Evolutionary conservation across 257 asterid genomes (phyloP), one percentile per base, ranked within the genome.

Genomic region (Solanum dulcamara): DNA sequence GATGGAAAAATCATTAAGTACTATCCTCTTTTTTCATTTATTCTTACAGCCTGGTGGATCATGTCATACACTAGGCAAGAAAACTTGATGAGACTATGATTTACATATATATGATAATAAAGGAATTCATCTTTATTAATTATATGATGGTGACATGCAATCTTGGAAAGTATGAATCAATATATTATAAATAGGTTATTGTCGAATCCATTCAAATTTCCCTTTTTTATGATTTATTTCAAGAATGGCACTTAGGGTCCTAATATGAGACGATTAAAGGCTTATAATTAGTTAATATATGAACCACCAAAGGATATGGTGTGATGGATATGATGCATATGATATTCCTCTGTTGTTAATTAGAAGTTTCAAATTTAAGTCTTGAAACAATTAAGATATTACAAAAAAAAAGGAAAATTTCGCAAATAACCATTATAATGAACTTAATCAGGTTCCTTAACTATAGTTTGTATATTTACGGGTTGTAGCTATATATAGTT

Each of bases 101-200:
- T 44, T 77, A 44, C 13, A 2, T n/a, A 15, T 30, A 3, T 10
- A 20, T 13, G 18, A 35, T 35, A 6, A 30, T 17, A 4, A 70
- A 72, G 48, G 40, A 51, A 85, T 82, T 85, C 59, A 83, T 13
- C 81, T n/a, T 85, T 15, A 40, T 77, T 67, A 32, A 32, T 77
- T 77, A 15, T 9, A 48, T 77, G 66, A 82, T 66, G 22, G 30
- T 28, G 85, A 85, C 64, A 77, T 46, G 40, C 83, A 80, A 68
- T 80, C 77, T 53, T 79, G 75, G 75, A 24, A 70, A 33, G 80
- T 87, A 35, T 77, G 85, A 87, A 60, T 83, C 86, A 83, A 85
- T 80, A 88, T n/a, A n/a, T n/a, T n/a, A n/a, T 40, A 55, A 46
- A 53, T 70, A 67, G 80, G 64, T 17, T 67, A 12, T 30, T 66